Base-by-base conservation (phyloP, 768 basidiomycete species). In the Hygrophoropsis aurantiaca region DNA sequence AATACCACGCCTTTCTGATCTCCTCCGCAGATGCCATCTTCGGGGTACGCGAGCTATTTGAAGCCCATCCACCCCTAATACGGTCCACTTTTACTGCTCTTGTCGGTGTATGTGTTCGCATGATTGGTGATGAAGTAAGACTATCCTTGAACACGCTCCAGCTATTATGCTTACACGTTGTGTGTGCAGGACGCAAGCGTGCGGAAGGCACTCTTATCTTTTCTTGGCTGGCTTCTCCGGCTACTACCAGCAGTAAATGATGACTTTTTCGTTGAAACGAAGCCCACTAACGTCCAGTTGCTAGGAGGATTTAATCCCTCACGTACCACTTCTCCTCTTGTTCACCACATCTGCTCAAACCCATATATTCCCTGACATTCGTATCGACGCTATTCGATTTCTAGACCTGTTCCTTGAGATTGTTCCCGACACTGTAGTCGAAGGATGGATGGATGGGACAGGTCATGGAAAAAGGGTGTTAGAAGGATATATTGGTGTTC, bases 361-460 rank as follows among this genome's bases (percentile, higher is more conserved):
- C 0, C 89, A 94, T 57, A 95, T 98, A 39, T 97, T 94, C 64
- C 94, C 94, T 18, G 92, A 95, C 64, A 92, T 97, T 50, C 80
- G 93, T 13, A 78, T 97, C 32, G 94, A 97, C 59, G 90, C 92
- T 3, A 75, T 95, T 44, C 82, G 85, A 11, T 81, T 92, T 54
- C 66, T 97, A 35, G 79, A 88, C 56, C 61, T 94, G 19, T 74
- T 92, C 33, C 74, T 97, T 3, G 81, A 85, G 30, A 58, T 73
- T 49, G 79, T 87, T 4, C 92, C 94, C 9, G 73, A 75, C 34
- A 68, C 75, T 7, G 81, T 93, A 4, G 77, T 85, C 3, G 70
- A 71, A 42, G 83, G 85, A 7, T 94, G 90, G 88, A 75, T 76
- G 37, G 71, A 74, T 46, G 65, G 59, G n/a, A 71, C 64, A 26